Evolutionary conservation across 2,329 filamentous ascomycete species (phyloP).

Genomic region (Blastomyces silverae): DNA sequence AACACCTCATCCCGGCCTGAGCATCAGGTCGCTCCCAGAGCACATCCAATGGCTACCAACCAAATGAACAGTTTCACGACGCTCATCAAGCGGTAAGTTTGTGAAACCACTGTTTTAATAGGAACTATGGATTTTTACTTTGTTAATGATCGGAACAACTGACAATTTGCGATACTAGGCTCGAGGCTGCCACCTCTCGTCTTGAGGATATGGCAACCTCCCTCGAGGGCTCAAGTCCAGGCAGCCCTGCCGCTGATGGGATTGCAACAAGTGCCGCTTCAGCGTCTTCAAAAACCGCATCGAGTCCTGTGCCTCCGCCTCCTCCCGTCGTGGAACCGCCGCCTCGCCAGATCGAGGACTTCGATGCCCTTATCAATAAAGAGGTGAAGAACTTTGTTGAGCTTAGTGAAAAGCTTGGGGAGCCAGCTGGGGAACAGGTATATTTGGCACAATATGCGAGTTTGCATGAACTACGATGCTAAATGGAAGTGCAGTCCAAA

Average conservation of each 20-base stretch:
- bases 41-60: constrained; percentile 54
- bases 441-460: constrained; percentile 35
- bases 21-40: constrained; percentile 5
- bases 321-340: constrained; percentile 51
- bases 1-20: not conserved
- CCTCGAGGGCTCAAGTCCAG: constrained; percentile 46
- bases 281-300: constrained; percentile 26
- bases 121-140: not conserved
- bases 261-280: constrained; percentile 25
- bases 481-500: constrained; percentile 40
- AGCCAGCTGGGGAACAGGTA: constrained; percentile 73
- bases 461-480: not conserved
- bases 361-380: constrained; percentile 67
- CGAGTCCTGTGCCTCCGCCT: constrained; percentile 33
- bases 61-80: constrained; percentile 97
- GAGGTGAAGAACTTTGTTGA: constrained; percentile 72
- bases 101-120: constrained; percentile 1
- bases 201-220: constrained; percentile 92
- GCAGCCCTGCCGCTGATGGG: constrained; percentile 33
- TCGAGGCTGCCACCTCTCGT: constrained; percentile 92
- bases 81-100: constrained; percentile 86
- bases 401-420: constrained; percentile 70
- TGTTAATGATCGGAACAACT: constrained; percentile 42
- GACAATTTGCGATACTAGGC: constrained; percentile 51
- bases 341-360: constrained; percentile 76